A percentile compares a stretch with the other conserved stretches of the same genome.
Conservation (phyloP, 1,139 yeast genomes). For the Protomyces lactucae-debilis region DNA sequence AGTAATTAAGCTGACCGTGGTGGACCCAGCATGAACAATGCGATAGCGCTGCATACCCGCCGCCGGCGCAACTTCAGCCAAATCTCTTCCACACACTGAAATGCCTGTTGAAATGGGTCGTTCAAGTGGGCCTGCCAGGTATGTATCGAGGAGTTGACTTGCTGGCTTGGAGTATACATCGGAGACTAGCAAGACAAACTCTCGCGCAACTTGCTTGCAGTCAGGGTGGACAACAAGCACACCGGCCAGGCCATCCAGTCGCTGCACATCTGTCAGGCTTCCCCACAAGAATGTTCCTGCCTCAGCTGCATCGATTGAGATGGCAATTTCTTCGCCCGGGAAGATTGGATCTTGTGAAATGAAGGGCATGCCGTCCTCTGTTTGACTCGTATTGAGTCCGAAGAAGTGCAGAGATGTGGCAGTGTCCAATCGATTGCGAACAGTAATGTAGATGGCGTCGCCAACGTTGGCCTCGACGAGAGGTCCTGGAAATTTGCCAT, state of each 20-base stretch:
- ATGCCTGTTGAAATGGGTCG: not conserved
- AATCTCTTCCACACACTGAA: not conserved
- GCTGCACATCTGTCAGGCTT: not conserved
- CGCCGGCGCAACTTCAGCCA: not conserved
- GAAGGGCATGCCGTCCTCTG: not conserved
- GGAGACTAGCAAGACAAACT: not conserved
- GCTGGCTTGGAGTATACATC: not conserved
- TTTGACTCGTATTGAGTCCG: not conserved
- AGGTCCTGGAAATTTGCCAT: not conserved
- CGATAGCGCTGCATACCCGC: not conserved
- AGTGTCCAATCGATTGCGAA: not conserved
- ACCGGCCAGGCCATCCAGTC: not conserved
- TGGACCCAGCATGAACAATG: not conserved
- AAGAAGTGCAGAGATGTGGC: not conserved
- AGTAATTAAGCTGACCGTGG: not conserved
- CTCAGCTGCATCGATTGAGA: not conserved
- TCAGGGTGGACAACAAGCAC: not conserved
- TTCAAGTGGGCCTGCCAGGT: not conserved
- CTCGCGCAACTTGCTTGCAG: not conserved
- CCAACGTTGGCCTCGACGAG: not conserved
- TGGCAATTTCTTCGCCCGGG: not conserved
- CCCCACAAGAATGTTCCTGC: not conserved
- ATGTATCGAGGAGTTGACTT: not conserved
- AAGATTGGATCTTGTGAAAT: not conserved
- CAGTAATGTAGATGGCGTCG: not conserved